Conservation (phyloP, 2,329 filamentous ascomycete genomes). For the Cordyceps fumosorosea region DNA sequence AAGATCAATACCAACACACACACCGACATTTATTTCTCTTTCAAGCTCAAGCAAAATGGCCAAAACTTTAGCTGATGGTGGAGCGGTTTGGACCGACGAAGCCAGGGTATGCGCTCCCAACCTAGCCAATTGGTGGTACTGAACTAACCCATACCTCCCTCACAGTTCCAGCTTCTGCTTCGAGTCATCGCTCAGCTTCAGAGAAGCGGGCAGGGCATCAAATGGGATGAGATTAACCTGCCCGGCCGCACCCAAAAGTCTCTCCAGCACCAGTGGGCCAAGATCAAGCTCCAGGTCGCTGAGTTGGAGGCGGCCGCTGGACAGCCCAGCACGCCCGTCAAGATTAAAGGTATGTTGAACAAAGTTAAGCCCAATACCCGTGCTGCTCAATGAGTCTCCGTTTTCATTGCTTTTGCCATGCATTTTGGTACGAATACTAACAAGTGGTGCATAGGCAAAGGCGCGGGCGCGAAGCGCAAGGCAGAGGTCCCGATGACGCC, state of each 20-base stretch:
- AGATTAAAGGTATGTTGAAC: neutral
- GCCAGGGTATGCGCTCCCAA: neutral
- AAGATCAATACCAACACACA: neutral
- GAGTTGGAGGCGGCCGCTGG: conserved; percentile 22
- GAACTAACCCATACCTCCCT: too few relatives aligned
- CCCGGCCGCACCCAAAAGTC: conserved; percentile 20
- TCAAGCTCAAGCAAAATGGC: neutral
- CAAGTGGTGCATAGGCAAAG: neutral
- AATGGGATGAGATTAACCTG: conserved; percentile 17
- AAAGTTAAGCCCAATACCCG: neutral
- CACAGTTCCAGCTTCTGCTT: conserved; percentile 16
- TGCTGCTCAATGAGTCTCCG: neutral
- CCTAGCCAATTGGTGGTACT: too few relatives aligned
- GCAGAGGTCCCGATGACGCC: neutral
- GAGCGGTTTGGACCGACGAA: conserved; percentile 6
- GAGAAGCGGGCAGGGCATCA: conserved; percentile 13
- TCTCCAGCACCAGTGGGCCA: conserved; percentile 17
- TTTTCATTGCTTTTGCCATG: neutral
- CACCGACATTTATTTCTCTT: neutral
- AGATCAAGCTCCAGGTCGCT: conserved; percentile 14
- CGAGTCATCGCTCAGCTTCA: conserved; percentile 13
- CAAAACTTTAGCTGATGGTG: neutral
- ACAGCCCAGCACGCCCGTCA: conserved; percentile 2
- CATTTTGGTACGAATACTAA: neutral
- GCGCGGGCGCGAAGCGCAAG: conserved; percentile 6